Base-by-base conservation (phyloP, 768 basidiomycete genomes). In the Mycena alexandri region DNA sequence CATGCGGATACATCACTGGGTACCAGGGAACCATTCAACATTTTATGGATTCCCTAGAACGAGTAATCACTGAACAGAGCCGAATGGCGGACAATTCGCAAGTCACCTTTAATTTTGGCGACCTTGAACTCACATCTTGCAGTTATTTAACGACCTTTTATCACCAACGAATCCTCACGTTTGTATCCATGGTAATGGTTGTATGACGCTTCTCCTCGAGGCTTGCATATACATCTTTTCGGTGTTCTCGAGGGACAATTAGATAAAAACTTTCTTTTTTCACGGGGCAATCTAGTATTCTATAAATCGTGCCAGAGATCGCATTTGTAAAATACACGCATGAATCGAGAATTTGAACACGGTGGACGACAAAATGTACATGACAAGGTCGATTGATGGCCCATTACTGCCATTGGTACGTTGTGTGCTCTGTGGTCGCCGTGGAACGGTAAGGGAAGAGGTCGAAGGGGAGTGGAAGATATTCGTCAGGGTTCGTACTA, bases 41-140 rank as follows among this genome's bases (percentile, higher is more conserved):
- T n/a, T 68, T 68, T 48, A 42, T 71, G 21, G 66, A 67, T 24
- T 61, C 24, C 59, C 50, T 71, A 22, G 70, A 71, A 43, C 41
- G 53, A 53, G 46, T 59, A 4, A 68, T 71, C 38, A 50, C 41
- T 14, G 62, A 64, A 12, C 50, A 61, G 33, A 64, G 62, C 38
- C 8, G 62, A 2, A 36, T 54, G 51, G 67, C 67, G 8, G 67
- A 68, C 24, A 59, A 63, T 41, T 19, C 48, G 24, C 61, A 61
- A 29, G 44, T 67, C 7, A 55, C 43, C 5, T 43, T 7, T 21
- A 10, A 46, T 16, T n/a, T 22, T 10, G 5, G 34, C 29, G 14
- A 44, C 29, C 46, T 33, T 17, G 24, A 33, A 8, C 59, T 29
- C 14, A 53, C 21, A 17, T 33, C 46, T 41, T 61, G 24, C n/a